A percentile compares a stretch with the other conserved stretches of the same genome.
These are phyloP conservation scores for Inga oerstediana DNA, from an alignment of 306 rosid species.

Conservation along the genomic window DNA sequence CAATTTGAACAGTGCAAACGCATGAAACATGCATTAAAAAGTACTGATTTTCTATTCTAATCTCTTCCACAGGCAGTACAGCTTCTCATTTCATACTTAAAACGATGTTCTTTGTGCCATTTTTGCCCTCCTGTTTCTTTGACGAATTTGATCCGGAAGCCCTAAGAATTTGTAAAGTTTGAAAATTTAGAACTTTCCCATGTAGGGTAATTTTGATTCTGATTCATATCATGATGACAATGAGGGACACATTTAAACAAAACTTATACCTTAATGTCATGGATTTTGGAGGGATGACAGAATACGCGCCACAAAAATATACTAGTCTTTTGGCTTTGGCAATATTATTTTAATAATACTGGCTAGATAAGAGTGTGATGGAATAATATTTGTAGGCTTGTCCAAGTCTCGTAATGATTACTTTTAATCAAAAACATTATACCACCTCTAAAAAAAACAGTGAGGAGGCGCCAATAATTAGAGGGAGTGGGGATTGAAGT, in stretches of 20 bases:
- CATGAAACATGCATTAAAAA: constrained; percentile 1
- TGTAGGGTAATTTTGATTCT: background rate
- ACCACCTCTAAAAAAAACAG: background rate
- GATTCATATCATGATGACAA: background rate
- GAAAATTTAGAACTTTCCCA: background rate
- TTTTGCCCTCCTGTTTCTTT: background rate
- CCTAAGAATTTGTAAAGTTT: background rate
- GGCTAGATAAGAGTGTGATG: too few relatives aligned
- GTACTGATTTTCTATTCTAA: background rate
- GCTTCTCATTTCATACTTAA: background rate
- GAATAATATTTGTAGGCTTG: background rate
- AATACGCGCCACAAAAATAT: background rate
- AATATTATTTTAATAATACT: too few relatives aligned
- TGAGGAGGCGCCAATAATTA: background rate
- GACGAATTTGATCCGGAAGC: background rate
- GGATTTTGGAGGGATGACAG: background rate
- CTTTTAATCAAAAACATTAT: background rate
- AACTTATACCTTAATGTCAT: background rate
- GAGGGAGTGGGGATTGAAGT: too few relatives aligned
- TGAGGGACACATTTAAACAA: background rate
- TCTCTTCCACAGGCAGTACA: background rate
- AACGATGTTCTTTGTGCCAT: background rate
- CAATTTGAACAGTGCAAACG: background rate
- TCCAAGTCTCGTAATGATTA: background rate
- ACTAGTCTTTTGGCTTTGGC: background rate